A percentile compares a stretch with the other conserved stretches of the same genome.
These are phyloP conservation scores for Emericellopsis cladophorae DNA, from an alignment of 2,329 filamentous ascomycete genomes.

Conservation along the genomic window DNA sequence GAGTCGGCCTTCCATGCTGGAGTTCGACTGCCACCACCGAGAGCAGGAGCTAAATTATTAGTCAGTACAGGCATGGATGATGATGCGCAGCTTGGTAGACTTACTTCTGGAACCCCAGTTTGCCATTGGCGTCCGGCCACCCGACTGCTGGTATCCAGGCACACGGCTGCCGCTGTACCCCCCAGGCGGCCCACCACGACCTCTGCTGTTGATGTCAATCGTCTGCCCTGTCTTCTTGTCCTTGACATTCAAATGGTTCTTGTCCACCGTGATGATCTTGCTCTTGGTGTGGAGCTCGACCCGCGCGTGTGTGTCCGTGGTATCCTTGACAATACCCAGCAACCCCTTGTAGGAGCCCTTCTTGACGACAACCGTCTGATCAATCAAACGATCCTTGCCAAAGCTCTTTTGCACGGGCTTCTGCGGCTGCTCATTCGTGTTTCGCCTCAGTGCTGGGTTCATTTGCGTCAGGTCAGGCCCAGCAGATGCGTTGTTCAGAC, in stretches of 20 bases:
- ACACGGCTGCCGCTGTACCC: conserved; percentile 26
- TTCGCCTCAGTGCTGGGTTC: conserved; percentile 79
- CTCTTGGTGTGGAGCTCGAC: conserved; percentile 91
- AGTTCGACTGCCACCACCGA: conserved; percentile 38
- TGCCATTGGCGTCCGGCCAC: conserved; percentile 56
- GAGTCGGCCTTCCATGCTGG: conserved; percentile 48
- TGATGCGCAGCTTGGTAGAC: conserved; percentile 15
- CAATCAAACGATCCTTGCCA: conserved; percentile 71
- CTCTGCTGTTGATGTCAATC: conserved; percentile 54
- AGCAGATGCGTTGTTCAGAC: conserved; percentile 45
- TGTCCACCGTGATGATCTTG: conserved; percentile 77
- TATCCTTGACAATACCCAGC: conserved; percentile 89
- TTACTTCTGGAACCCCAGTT: conserved; percentile 59
- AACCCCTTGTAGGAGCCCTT: conserved; percentile 87
- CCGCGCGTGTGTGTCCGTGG: conserved; percentile 72
- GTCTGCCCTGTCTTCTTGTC: conserved; percentile 69
- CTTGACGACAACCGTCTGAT: conserved; percentile 81
- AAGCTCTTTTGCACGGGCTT: conserved; percentile 55
- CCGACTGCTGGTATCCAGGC: conserved; percentile 45
- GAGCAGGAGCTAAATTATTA: conserved; percentile 33
- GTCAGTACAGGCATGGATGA: not conserved
- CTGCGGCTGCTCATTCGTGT: conserved; percentile 39
- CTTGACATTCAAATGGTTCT: conserved; percentile 72
- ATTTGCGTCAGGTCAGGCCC: conserved; percentile 77
- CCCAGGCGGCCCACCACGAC: conserved; percentile 32